Evolutionary conservation across 495 filamentous ascomycete genomes (phyloP), one percentile per base, ranked within the genome.

Genomic region (Rusavskia elegans): DNA sequence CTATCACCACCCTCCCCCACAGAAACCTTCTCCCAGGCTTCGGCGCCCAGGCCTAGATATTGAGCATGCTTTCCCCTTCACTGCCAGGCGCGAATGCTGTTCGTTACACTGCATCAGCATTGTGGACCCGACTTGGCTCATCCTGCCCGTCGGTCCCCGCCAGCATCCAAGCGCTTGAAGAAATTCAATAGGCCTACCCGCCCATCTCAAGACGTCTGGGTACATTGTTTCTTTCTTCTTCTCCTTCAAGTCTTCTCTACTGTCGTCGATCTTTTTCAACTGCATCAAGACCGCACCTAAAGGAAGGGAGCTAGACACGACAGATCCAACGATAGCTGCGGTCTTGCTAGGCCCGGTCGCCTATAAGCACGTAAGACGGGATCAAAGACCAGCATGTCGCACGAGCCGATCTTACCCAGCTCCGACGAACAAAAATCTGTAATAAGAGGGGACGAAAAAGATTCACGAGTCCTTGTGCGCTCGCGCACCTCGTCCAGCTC

Each of bases 401-500:
- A 59, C 57, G 40, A 27, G 11, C 57, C 57, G 41, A 36, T 56
- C 46, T 54, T 56, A 39, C 23, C 23, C 42, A 50, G 44, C 50
- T 32, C 39, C 9, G 42, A 54, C 14, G 36, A 53, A 41, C 30
- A 50, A 9, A 37, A 42, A 35, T 21, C 42, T 23, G 39, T 46
- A 5, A 27, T 27, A n/a, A 25, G 44, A 32, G 56, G 51, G 36
- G 59, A 55, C 27, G 53, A 53, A 29, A 54, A 57, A 20, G 55
- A 59, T 44, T 38, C 38, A 20, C 30, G 49, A 20, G 41, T 61
- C 4, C 32, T 38, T 3, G 57, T 59, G 32, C 46, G 59, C 23
- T 23, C 59, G 10, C 55, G 57, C 45, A 67, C 64, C 16, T 64
- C 75, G 23, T 72, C 70, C 21, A 66, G 64, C 35, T 75, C 76